Percentiles rank a stretch among this genome's conserved stretches.
Evolutionary conservation across 345 rosid genomes (phyloP).

Genomic region (Abelmoschus esculentus): DNA sequence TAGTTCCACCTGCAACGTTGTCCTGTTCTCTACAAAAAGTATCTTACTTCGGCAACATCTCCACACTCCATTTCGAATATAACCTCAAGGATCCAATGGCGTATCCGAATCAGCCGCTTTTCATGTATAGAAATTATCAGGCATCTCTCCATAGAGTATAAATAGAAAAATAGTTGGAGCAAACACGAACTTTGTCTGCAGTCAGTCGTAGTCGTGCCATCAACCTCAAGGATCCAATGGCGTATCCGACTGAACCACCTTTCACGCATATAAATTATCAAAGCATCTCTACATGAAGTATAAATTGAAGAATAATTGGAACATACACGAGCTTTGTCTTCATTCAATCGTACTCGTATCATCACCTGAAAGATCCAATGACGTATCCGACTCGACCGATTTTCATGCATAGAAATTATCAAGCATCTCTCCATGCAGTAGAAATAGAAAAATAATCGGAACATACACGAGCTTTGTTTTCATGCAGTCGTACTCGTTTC

Average conservation of each 20-base stretch:
- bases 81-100: background rate
- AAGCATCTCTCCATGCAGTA: background rate
- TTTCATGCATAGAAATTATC: slow-evolving; percentile 8
- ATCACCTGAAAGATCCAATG: no score
- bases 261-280: slow-evolving; percentile 4
- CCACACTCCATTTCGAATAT: background rate
- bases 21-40: background rate
- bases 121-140: slow-evolving; percentile 4
- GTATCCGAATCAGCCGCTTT: background rate
- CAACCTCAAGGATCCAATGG: background rate
- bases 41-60: background rate
- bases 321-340: background rate
- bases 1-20: background rate
- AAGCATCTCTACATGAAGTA: background rate
- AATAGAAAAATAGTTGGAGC: background rate
- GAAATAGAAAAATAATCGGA: background rate
- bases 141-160: background rate
- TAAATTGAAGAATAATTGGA: no score
- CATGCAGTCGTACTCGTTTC: background rate
- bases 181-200: background rate
- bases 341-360: background rate
- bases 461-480: background rate
- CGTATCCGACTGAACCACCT: background rate
- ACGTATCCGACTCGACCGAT: background rate
- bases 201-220: background rate